Conservation (phyloP, 2,329 filamentous ascomycete species). For the Dryadomyces quercus-mongolicae region DNA sequence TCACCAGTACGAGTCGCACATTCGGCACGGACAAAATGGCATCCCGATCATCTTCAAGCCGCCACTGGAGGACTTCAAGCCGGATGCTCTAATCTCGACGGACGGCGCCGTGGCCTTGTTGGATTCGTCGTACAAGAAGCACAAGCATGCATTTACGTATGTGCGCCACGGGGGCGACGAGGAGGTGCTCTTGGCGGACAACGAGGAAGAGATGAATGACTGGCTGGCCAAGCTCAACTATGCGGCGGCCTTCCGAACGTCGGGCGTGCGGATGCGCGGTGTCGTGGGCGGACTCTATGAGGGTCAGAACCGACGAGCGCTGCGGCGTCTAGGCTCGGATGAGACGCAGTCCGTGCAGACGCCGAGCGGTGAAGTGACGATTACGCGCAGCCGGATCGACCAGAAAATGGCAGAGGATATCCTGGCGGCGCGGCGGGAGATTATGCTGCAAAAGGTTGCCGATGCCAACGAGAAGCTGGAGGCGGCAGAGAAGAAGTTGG, state of each 20-base stretch:
- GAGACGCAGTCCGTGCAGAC: slow-evolving; percentile 48
- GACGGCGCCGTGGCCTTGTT: slow-evolving; percentile 82
- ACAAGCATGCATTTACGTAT: slow-evolving; percentile 91
- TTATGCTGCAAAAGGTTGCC: slow-evolving; percentile 72
- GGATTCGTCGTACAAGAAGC: slow-evolving; percentile 80
- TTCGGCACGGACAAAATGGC: slow-evolving; percentile 63
- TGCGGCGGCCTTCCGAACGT: slow-evolving; percentile 83
- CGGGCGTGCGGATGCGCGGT: slow-evolving; percentile 81
- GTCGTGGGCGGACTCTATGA: slow-evolving; percentile 78
- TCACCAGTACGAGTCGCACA: slow-evolving; percentile 72
- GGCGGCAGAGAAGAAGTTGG: slow-evolving; percentile 62
- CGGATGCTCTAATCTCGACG: slow-evolving; percentile 85
- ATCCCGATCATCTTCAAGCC: slow-evolving; percentile 82
- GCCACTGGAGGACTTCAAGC: slow-evolving; percentile 82
- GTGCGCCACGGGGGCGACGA: slow-evolving; percentile 78
- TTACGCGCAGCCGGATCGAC: slow-evolving; percentile 63
- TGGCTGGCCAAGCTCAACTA: slow-evolving; percentile 97
- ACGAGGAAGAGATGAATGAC: slow-evolving; percentile 85
- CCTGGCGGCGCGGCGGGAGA: slow-evolving; percentile 64
- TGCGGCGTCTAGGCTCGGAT: slow-evolving; percentile 58
- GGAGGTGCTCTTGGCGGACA: slow-evolving; percentile 83
- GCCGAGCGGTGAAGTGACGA: slow-evolving; percentile 59
- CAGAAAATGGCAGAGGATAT: slow-evolving; percentile 79
- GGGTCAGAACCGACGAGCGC: slow-evolving; percentile 61
- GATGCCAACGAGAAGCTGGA: slow-evolving; percentile 73